Conservation (phyloP, 352 stramenopile genomes). For the Phytophthora nicotianae region DNA sequence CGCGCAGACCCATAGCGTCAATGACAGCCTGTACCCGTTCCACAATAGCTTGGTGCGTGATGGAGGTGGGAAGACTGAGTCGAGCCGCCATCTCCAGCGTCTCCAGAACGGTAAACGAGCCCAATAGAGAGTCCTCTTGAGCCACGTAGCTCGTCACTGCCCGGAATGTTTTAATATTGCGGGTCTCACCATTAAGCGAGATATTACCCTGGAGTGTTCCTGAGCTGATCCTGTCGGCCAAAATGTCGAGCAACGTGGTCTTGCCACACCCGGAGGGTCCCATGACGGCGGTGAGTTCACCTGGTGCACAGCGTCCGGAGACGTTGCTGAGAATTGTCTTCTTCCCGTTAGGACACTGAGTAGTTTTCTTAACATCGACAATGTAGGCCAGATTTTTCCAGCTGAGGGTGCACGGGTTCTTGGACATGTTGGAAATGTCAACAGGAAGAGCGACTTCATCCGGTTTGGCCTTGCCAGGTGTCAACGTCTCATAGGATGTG, state of each 20-base stretch:
- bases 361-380: constrained; percentile 25
- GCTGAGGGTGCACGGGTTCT: constrained; percentile 20
- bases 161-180: constrained; percentile 44
- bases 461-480: not conserved
- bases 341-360: constrained; percentile 25
- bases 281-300: constrained; percentile 71
- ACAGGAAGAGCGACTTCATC: constrained; percentile 10
- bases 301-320: constrained; percentile 51
- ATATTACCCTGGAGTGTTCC: constrained; percentile 47
- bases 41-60: constrained; percentile 42
- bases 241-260: constrained; percentile 69
- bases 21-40: constrained; percentile 65
- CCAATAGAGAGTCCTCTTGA: constrained; percentile 60
- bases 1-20: constrained; percentile 67
- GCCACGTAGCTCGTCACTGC: constrained; percentile 63
- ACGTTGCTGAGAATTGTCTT: constrained; percentile 61
- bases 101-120: constrained; percentile 72
- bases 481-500: constrained; percentile 19
- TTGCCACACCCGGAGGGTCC: constrained; percentile 67
- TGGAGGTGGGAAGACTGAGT: constrained; percentile 49
- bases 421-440: not conserved
- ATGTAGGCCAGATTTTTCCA: constrained; percentile 30
- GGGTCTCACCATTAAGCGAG: constrained; percentile 47
- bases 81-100: constrained; percentile 64
- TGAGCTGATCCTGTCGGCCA: constrained; percentile 47